Conservation (phyloP, 2,329 filamentous ascomycete species). For the Aureobasidium namibiae region DNA sequence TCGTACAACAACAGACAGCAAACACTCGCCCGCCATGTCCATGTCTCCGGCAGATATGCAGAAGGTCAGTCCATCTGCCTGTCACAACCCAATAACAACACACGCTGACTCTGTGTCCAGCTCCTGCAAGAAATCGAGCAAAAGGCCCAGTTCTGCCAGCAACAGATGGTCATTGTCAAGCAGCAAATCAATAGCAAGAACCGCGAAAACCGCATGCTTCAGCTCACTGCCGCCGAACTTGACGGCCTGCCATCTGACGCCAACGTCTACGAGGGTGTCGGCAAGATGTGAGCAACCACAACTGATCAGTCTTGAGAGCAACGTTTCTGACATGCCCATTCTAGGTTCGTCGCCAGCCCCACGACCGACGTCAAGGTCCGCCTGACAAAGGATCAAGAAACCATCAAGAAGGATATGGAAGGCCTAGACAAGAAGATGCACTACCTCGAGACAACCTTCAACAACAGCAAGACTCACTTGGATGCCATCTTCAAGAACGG, state of each 20-base stretch:
- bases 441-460: slow-evolving; percentile 89
- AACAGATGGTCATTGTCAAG: slow-evolving; percentile 81
- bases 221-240: slow-evolving; percentile 79
- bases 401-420: slow-evolving; percentile 68
- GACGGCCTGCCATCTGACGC: slow-evolving; percentile 66
- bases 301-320: background rate
- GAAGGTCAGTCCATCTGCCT: slow-evolving; percentile 54
- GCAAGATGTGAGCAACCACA: slow-evolving; percentile 72
- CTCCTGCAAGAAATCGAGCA: slow-evolving; percentile 89
- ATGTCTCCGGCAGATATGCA: slow-evolving; percentile 95
- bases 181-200: slow-evolving; percentile 79
- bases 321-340: background rate
- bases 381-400: slow-evolving; percentile 64
- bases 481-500: slow-evolving; percentile 67
- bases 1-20: background rate
- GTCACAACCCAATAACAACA: background rate
- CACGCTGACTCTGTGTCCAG: slow-evolving; percentile 39
- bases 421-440: slow-evolving; percentile 80
- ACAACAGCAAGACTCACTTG: slow-evolving; percentile 87
- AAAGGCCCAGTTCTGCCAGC: slow-evolving; percentile 78
- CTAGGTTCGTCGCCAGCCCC: slow-evolving; percentile 79
- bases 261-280: slow-evolving; percentile 85
- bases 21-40: slow-evolving; percentile 10
- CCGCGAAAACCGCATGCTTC: slow-evolving; percentile 78
- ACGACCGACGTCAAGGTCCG: slow-evolving; percentile 66